phyloP scores from a whole-genome alignment of 2,329 filamentous ascomycete genomes.

The Pyrenophora tritici-repentis region DNA sequence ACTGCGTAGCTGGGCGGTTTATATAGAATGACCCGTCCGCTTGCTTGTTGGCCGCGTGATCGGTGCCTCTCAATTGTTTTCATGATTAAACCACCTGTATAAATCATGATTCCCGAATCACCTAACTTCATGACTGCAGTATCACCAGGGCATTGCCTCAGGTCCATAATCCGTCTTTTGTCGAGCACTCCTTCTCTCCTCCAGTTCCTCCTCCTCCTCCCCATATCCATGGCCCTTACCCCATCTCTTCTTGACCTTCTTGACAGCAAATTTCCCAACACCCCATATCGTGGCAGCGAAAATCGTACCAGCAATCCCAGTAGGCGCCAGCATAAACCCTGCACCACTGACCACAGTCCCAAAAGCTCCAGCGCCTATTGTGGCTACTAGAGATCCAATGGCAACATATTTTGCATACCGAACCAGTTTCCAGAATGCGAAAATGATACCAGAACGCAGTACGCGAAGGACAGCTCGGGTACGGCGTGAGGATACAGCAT shows the following conservation, averaged over 20 bases:
- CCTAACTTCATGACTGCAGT: too few species aligned
- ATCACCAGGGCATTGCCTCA: slow-evolving; percentile 32
- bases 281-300: slow-evolving; percentile 48
- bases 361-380: slow-evolving; percentile 46
- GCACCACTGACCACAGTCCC: slow-evolving; percentile 47
- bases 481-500: slow-evolving; percentile 41
- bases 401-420: slow-evolving; percentile 53
- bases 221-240: slow-evolving; percentile 26
- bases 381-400: slow-evolving; percentile 48
- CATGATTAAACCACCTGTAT: too few species aligned
- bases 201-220: slow-evolving; percentile 24
- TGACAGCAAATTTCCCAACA: slow-evolving; percentile 44
- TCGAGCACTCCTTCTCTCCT: slow-evolving; percentile 21
- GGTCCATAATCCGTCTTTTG: slow-evolving; percentile 19
- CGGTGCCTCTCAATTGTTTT: too few species aligned
- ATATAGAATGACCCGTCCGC: too few species aligned
- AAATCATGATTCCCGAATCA: too few species aligned
- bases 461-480: slow-evolving; percentile 48
- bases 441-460: slow-evolving; percentile 46
- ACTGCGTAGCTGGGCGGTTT: too few species aligned
- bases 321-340: slow-evolving; percentile 51
- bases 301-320: slow-evolving; percentile 47
- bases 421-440: slow-evolving; percentile 51
- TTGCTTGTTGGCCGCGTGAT: too few species aligned
- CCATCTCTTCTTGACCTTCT: slow-evolving; percentile 40